Conservation (phyloP, 805 yeast genomes). For the Nakazawaea ambrosiae region DNA sequence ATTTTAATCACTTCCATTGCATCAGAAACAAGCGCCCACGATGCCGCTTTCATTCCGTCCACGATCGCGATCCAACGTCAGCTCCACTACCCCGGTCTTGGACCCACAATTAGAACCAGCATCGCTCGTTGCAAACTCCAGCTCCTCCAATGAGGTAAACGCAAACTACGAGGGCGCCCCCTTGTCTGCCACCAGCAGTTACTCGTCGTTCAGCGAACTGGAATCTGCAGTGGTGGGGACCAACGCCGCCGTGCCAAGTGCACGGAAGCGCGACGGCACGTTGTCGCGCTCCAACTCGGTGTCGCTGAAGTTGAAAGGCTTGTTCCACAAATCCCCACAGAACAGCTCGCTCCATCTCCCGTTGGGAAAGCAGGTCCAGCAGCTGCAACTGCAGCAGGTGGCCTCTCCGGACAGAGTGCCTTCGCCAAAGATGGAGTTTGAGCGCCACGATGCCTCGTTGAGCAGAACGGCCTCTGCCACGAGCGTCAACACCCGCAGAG, state of each 20-base stretch:
- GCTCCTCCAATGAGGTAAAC: background rate
- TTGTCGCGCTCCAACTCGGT: conserved; percentile 10
- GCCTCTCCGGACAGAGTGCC: conserved; percentile 1
- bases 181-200: conserved; percentile 6
- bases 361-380: background rate
- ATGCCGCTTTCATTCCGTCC: background rate
- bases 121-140: background rate
- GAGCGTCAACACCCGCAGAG: too few relatives aligned
- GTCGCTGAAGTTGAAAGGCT: conserved; percentile 8
- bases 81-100: too few relatives aligned
- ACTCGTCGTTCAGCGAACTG: conserved; percentile 5
- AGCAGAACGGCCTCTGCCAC: too few relatives aligned
- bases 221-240: too few relatives aligned
- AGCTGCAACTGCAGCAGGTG: background rate
- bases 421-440: conserved; percentile 2
- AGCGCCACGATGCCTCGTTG: background rate
- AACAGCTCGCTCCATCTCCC: conserved; percentile 8
- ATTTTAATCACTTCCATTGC: too few relatives aligned
- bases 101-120: too few relatives aligned
- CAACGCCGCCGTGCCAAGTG: too few relatives aligned
- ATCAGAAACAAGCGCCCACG: too few relatives aligned
- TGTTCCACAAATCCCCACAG: conserved; percentile 10
- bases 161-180: background rate
- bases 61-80: background rate
- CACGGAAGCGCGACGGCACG: too few relatives aligned